Conservation (phyloP, 2,329 filamentous ascomycete species). For the Claviceps paspali region DNA sequence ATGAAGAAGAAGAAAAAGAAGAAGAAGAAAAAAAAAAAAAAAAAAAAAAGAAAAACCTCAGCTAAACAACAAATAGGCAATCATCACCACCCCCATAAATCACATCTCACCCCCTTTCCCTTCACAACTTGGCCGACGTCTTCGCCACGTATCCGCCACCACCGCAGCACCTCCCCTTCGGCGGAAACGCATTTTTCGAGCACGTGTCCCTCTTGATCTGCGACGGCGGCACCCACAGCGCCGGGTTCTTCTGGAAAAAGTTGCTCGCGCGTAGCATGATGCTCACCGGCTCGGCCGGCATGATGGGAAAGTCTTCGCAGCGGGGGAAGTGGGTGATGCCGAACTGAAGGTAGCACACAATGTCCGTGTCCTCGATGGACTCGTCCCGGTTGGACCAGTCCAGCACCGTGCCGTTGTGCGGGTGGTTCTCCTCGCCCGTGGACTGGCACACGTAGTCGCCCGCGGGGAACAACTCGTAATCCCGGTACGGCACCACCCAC, state of each 20-base stretch:
- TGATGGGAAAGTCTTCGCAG: slow-evolving; percentile 52
- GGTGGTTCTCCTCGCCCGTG: slow-evolving; percentile 15
- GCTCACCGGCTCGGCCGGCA: slow-evolving; percentile 44
- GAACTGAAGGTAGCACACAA: slow-evolving; percentile 35
- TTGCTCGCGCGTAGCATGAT: slow-evolving; percentile 34
- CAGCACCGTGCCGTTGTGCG: slow-evolving; percentile 17
- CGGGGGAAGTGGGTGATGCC: slow-evolving; percentile 46
- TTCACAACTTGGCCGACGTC: slow-evolving; percentile 9
- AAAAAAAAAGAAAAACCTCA: too few relatives aligned
- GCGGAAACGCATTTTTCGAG: slow-evolving; percentile 9
- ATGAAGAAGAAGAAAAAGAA: too few relatives aligned
- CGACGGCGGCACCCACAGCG: slow-evolving; percentile 32
- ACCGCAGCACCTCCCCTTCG: slow-evolving; percentile 5
- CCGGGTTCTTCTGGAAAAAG: slow-evolving; percentile 36
- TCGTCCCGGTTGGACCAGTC: slow-evolving; percentile 35
- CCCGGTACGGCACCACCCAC: slow-evolving; percentile 27
- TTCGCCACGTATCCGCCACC: slow-evolving; percentile 5
- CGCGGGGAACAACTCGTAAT: slow-evolving; percentile 26
- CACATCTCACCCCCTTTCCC: too few relatives aligned
- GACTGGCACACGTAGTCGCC: slow-evolving; percentile 33
- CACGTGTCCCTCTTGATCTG: slow-evolving; percentile 18
- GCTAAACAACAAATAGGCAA: too few relatives aligned
- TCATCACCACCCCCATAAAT: too few relatives aligned
- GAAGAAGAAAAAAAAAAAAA: too few relatives aligned
- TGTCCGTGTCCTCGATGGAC: slow-evolving; percentile 31